Evolutionary conservation across 2,329 filamentous ascomycete genomes (phyloP).

Genomic region (Mycosphaerella arachidis): DNA sequence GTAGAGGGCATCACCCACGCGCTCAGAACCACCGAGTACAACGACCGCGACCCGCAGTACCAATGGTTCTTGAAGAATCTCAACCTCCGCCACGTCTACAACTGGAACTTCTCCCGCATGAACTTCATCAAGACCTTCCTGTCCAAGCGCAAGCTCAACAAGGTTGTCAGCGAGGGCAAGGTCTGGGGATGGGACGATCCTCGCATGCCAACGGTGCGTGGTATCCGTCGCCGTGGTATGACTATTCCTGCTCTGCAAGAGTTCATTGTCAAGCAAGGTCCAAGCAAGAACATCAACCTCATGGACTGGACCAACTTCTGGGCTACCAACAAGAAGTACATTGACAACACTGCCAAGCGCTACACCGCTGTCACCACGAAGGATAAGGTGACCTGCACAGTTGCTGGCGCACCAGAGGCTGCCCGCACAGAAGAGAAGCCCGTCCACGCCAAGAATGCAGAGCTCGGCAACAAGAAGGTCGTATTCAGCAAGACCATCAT

Average conservation of each 20-base stretch:
- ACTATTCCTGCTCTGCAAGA: conserved; percentile 73
- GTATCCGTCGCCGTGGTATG: conserved; percentile 72
- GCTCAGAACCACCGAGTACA: conserved; percentile 79
- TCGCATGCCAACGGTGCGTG: conserved; percentile 78
- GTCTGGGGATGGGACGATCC: conserved; percentile 86
- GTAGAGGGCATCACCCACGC: conserved; percentile 80
- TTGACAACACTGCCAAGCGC: conserved; percentile 46
- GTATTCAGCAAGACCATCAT: conserved; percentile 69
- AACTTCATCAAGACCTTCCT: conserved; percentile 80
- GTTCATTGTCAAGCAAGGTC: conserved; percentile 80
- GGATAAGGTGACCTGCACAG: conserved; percentile 53
- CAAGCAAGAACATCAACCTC: conserved; percentile 75
- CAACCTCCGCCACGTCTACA: conserved; percentile 69
- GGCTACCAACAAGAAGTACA: conserved; percentile 52
- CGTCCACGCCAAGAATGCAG: conserved; percentile 83
- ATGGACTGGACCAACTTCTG: conserved; percentile 72
- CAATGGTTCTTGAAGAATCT: conserved; percentile 77
- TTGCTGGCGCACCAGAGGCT: conserved; percentile 31
- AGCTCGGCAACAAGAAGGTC: conserved; percentile 81
- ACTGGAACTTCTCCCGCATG: conserved; percentile 81
- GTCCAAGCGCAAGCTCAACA: conserved; percentile 81
- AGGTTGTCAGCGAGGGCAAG: conserved; percentile 69
- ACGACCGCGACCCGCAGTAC: conserved; percentile 80
- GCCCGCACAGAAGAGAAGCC: conserved; percentile 68
- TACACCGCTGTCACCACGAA: conserved; percentile 60